phyloP scores from a whole-genome alignment of 2,329 filamentous ascomycete genomes.

The Botryotinia calthae region DNA sequence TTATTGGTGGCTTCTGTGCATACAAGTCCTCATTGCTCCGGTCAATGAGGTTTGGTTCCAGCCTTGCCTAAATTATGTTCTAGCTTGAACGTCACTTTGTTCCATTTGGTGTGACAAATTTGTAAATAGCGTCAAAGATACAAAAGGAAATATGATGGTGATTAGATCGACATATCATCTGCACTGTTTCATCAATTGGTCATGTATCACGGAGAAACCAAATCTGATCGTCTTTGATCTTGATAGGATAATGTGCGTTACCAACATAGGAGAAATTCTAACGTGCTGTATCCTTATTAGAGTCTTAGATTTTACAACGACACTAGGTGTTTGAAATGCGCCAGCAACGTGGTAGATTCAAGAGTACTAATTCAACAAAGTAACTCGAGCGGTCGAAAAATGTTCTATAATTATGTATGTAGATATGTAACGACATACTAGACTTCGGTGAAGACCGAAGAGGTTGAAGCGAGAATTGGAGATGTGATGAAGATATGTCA shows the following conservation, averaged over 20 bases:
- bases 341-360: constrained; percentile 1
- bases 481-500: constrained; percentile 7
- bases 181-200: neutral
- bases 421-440: neutral
- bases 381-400: neutral
- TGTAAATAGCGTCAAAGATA: neutral
- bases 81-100: constrained; percentile 2
- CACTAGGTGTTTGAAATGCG: neutral
- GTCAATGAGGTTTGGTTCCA: neutral
- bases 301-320: neutral
- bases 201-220: neutral
- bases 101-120: neutral
- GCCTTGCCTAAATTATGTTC: neutral
- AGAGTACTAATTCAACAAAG: neutral
- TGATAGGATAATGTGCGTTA: neutral
- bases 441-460: neutral
- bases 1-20: neutral
- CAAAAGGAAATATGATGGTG: neutral
- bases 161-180: constrained; percentile 4
- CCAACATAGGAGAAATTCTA: neutral
- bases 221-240: neutral
- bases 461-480: neutral
- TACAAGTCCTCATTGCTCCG: neutral
- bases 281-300: neutral
- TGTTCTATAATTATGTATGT: neutral